Conservation (phyloP, 768 basidiomycete genomes). For the Podaxis sp. region DNA sequence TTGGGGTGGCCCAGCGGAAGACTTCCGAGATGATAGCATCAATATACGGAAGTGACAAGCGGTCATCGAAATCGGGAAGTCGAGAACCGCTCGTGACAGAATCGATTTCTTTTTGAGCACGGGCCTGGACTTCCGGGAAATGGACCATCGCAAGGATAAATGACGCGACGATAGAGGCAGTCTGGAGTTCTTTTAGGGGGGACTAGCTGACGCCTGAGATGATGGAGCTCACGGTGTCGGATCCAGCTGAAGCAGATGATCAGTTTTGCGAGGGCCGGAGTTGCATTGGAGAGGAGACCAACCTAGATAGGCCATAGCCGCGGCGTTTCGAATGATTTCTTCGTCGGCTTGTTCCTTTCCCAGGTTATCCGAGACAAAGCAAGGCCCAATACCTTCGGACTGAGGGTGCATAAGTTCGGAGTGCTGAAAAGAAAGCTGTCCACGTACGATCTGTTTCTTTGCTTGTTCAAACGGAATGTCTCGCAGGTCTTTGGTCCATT, state of each 20-base stretch:
- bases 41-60: slow-evolving; percentile 22
- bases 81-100: slow-evolving; percentile 32
- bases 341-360: slow-evolving; percentile 23
- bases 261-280: slow-evolving; percentile 6
- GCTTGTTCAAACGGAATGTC: slow-evolving; percentile 29
- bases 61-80: slow-evolving; percentile 18
- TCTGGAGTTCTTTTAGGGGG: not conserved
- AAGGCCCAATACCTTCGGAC: slow-evolving; percentile 26
- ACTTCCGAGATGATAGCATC: slow-evolving; percentile 45
- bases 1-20: slow-evolving; percentile 39
- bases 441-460: slow-evolving; percentile 27
- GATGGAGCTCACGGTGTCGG: slow-evolving; percentile 4
- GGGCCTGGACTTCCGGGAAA: slow-evolving; percentile 40
- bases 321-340: slow-evolving; percentile 30
- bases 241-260: slow-evolving; percentile 13
- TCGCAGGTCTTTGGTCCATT: slow-evolving; percentile 20
- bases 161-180: slow-evolving; percentile 13
- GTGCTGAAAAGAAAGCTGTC: not conserved
- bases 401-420: not conserved
- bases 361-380: slow-evolving; percentile 28
- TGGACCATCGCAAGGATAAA: slow-evolving; percentile 29
- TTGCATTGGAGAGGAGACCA: slow-evolving; percentile 16
- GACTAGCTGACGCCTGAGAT: slow-evolving; percentile 1
- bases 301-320: slow-evolving; percentile 43
- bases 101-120: slow-evolving; percentile 45